Base-by-base conservation (phyloP, 73 alveolate species). In the Loxodes magnus region DNA sequence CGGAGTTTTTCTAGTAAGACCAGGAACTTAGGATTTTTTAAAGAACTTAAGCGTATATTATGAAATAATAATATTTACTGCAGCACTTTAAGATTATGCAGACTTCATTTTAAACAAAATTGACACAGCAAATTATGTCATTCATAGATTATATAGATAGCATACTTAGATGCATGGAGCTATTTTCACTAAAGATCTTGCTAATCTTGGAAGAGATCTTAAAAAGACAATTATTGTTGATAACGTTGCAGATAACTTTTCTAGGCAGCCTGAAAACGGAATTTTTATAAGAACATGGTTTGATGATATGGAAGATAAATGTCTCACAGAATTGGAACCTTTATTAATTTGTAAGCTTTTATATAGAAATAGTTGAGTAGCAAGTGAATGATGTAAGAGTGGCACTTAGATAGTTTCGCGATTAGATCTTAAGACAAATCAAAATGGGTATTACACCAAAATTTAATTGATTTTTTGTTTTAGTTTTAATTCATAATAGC, bases 251-350 rank as follows among this genome's bases (percentile, higher is more conserved):
- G 92, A 78, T 30, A 72, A 72, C 43, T 78, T 78, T 58, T 55
- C 48, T 28, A 28, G 46, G 39, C 74, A 78, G 52, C 92, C 92
- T 16, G 83, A 72, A 33, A 78, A 78, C 41, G 92, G 92, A 20
- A 78, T 73, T 5, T 72, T 64, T 38, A 71, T 78, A 29, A 44
- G 79, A 25, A 39, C 67, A 34, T 77, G 84, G 84, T 69, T 66
- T 43, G 90, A 77, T 53, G 90, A 77, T 35, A 55, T 69, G 64
- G 53, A 58, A 19, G 90, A 77, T 46, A 62, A 69, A 12, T 83
- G 81, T 4, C 60, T 77, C 48, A 61, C 33, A 35, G 81, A 77
- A 26, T 53, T 77, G 10, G 27, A 58, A 3, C 90, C 90, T 3
- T 27, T 77, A 5, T 49, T 77, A 5, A 62, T 51, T 25, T 37